Base-by-base conservation (phyloP, 257 asterid genomes). In the Solanum rostratum region DNA sequence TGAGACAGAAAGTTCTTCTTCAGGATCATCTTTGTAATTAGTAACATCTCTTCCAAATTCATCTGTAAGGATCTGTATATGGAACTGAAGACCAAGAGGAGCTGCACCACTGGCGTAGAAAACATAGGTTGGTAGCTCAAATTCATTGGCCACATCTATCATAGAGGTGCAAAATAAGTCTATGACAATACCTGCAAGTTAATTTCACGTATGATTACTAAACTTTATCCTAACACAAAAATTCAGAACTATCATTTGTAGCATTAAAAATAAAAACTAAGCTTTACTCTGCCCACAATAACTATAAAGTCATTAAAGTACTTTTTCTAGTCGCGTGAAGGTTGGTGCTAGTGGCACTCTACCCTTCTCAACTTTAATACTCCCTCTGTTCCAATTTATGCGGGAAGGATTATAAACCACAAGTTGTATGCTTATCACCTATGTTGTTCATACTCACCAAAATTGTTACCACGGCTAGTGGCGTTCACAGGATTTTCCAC, bases 91-190 rank as follows among this genome's bases (percentile, higher is more conserved):
- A 30, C 91, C 92, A 9, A 90, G 88, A 6, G 29, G 0, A 9
- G 88, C 84, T 0, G 92, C 85, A 2, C 89, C 83, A 10, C 74
- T 46, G 2, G 85, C 43, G 82, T 82, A 87, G 62, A 69, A 85
- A 27, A 84, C 46, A 65, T 89, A 89, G 5, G 84, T 27, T n/a
- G 90, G 86, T 70, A 85, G 85, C 7, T 43, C 66, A 22, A 87
- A 50, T 80, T 87, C 90, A 24, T 84, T 63, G 16, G 90, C 90
- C 53, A 89, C 89, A 6, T 89, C 91, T 7, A 87, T 76, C 91
- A 89, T 84, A 13, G 70, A 0, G 2, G 87, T 84, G 62, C 88
- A 87, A 10, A 89, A 82, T 85, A 82, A 29, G 81, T 65, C 81
- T 10, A 71, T 59, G 12, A 57, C 80, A n/a, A 85, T 50, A n/a